Conservation (phyloP, 768 basidiomycete species). For the Auricularia auricula-judae region DNA sequence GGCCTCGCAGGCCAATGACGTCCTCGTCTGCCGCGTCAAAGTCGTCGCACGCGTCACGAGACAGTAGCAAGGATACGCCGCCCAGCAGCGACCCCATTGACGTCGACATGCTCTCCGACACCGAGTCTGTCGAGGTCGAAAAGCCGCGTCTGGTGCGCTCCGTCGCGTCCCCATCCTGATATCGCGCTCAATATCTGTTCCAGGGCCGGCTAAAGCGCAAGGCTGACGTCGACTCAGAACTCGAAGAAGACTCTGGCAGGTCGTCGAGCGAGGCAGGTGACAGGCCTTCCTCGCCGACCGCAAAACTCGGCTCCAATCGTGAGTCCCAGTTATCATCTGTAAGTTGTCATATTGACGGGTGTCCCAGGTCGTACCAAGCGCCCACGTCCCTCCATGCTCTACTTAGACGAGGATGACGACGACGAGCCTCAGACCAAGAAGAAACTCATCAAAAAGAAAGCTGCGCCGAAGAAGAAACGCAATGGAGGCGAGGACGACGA, state of each 20-base stretch:
- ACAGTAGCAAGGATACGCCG: slow-evolving; percentile 39
- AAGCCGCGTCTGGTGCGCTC: slow-evolving; percentile 13
- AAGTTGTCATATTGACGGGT: not conserved
- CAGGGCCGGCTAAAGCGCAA: slow-evolving; percentile 43
- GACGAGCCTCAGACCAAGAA: slow-evolving; percentile 37
- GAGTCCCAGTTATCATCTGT: not conserved
- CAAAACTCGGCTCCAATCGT: not conserved
- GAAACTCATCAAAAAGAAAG: slow-evolving; percentile 14
- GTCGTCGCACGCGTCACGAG: not conserved
- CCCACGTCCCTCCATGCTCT: slow-evolving; percentile 39
- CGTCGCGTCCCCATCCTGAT: slow-evolving; percentile 4
- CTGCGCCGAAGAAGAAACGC: not conserved
- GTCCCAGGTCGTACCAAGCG: slow-evolving; percentile 44
- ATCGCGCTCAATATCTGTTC: not conserved
- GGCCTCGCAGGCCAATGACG: not conserved
- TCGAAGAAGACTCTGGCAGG: slow-evolving; percentile 7
- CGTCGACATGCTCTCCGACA: slow-evolving; percentile 50
- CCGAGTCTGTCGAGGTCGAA: slow-evolving; percentile 27
- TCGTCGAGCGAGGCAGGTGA: slow-evolving; percentile 18
- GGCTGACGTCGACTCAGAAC: slow-evolving; percentile 37
- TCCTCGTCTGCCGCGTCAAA: not conserved
- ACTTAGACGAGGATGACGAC: slow-evolving; percentile 18
- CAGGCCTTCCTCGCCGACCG: slow-evolving; percentile 16
- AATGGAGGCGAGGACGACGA: slow-evolving; percentile 46
- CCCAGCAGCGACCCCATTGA: slow-evolving; percentile 73